Evolutionary conservation across 225 moss, liverwort and hornwort species (phyloP), one percentile per base, ranked within the genome.

Genomic region (Ulota crispa): DNA sequence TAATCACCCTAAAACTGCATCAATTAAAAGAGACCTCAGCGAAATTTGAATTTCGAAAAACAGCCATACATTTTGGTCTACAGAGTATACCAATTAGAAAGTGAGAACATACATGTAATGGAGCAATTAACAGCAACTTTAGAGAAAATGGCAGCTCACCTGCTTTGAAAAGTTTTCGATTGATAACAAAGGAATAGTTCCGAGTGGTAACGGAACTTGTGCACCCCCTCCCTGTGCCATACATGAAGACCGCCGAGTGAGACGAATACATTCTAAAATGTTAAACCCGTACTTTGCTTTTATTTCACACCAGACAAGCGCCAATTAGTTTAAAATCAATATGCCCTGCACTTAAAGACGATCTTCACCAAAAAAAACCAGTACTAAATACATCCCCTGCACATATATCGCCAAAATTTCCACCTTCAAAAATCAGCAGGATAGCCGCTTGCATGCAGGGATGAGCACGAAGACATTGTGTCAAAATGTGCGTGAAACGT

Each of bases 161-260:
- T 92, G 91, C 90, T 96, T 93, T 63, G 67, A 82, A 71, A 96
- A 94, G 81, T 93, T 99, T 79, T 99, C 99, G 36, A 99, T 93
- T 11, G 92, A 92, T 60, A 93, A 68, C 36, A 99, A 79, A 24
- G 99, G 92, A 81, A 99, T 96, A 32, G 99, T 99, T 79, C 99
- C 99, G 41, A 99, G 85, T 31, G 86, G 91, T 81, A 99, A 81
- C 70, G 89, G 77, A 72, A 91, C 88, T 86, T 92, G 93, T 39
- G 91, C 89, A 79, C 90, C 87, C 67, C 86, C 93, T 72, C 90
- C 93, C 98, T 99, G 92, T 64, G 78, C 30, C 75, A 91, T 79
- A 56, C 59, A 81, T 65, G 39, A 78, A 66, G 70, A 36, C 20
- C 75, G 53, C 43, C 67, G 32, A 80, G 61, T 83, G 65, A 65